Percentiles rank a stretch among this genome's conserved stretches.
These are phyloP conservation scores for Monilinia aucupariae DNA, from an alignment of 2,329 filamentous ascomycete species.

Conservation along the genomic window DNA sequence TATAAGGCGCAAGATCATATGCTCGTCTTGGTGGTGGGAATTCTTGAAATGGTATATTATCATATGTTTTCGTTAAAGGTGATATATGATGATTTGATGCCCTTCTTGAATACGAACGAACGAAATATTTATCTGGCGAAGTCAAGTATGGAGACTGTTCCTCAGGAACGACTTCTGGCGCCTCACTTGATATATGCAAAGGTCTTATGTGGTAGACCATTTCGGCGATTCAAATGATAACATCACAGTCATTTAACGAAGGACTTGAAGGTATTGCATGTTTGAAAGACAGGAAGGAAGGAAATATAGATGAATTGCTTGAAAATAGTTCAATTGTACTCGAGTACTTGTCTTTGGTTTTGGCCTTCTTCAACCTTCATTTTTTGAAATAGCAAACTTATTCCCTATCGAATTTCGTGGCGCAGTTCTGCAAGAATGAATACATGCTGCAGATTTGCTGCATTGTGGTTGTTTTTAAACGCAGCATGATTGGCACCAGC, in stretches of 20 bases:
- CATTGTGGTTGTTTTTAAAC: constrained; percentile 15
- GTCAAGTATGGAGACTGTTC: constrained; percentile 13
- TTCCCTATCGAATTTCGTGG: neutral
- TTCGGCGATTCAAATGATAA: neutral
- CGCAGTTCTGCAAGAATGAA: constrained; percentile 16
- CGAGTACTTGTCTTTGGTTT: neutral
- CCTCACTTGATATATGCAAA: constrained; percentile 15
- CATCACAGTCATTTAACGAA: constrained; percentile 8
- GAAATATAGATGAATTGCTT: constrained; percentile 5
- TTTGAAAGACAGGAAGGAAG: constrained; percentile 5
- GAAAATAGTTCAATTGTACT: neutral
- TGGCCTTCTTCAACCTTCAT: neutral
- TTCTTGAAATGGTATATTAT: constrained; percentile 1
- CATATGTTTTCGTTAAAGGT: neutral
- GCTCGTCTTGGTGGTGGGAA: constrained; percentile 8
- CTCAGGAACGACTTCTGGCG: constrained; percentile 10
- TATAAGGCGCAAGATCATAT: constrained; percentile 4
- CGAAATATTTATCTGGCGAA: constrained; percentile 17
- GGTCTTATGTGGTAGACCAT: constrained; percentile 8
- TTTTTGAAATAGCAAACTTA: constrained; percentile 3
- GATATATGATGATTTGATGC: neutral
- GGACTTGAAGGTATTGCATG: constrained; percentile 9
- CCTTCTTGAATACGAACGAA: constrained; percentile 14
- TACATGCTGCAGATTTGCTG: constrained; percentile 9
- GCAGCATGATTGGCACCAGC: neutral